A percentile compares a stretch with the other conserved stretches of the same genome.
Evolutionary conservation across 768 basidiomycete species (phyloP).

Genomic region (Suillus subalutaceus): DNA sequence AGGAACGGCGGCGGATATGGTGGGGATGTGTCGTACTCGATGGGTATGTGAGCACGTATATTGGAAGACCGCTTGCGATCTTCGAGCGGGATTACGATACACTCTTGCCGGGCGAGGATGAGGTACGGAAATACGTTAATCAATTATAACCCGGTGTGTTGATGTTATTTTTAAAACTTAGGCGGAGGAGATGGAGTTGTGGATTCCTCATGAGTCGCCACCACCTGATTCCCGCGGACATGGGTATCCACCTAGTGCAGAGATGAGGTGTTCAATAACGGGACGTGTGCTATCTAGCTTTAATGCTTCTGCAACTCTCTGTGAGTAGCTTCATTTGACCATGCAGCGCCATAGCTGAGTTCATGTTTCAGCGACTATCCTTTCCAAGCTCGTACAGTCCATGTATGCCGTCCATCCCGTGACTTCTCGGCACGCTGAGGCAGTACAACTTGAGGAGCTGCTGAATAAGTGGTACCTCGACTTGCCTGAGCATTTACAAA

Average conservation of each 20-base stretch:
- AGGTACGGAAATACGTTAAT: conserved; percentile 41
- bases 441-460: conserved; percentile 55
- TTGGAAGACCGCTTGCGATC: conserved; percentile 76
- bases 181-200: conserved; percentile 67
- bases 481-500: conserved; percentile 68
- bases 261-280: conserved; percentile 35
- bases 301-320: conserved; percentile 71
- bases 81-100: conserved; percentile 80
- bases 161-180: conserved; percentile 24
- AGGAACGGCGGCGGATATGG: conserved; percentile 76
- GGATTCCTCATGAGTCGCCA: conserved; percentile 45
- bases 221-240: conserved; percentile 36
- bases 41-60: conserved; percentile 78
- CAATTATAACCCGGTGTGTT: conserved; percentile 2
- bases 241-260: conserved; percentile 26
- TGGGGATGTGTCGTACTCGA: conserved; percentile 80
- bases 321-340: conserved; percentile 43
- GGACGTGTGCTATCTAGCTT: conserved; percentile 72
- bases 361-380: conserved; percentile 56
- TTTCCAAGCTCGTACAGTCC: conserved; percentile 67
- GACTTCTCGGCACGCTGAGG: conserved; percentile 59
- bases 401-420: conserved; percentile 69
- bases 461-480: conserved; percentile 79
- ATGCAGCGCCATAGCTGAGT: conserved; percentile 12
- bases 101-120: conserved; percentile 58